Conservation (phyloP, 352 stramenopile genomes). For the Phytophthora idaei region DNA sequence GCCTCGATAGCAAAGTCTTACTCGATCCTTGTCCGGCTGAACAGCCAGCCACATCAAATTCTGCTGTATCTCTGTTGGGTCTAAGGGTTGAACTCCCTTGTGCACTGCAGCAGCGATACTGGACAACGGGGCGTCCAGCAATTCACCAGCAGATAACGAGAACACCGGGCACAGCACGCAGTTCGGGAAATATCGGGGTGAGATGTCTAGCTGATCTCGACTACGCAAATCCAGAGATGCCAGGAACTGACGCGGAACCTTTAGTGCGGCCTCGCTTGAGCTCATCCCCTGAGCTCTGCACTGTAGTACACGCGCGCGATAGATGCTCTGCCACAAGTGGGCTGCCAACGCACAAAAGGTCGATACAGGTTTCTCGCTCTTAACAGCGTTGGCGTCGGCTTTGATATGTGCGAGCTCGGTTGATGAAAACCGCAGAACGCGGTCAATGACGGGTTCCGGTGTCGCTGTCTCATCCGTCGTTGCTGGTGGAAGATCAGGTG, state of each 20-base stretch:
- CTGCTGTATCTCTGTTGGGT: slow-evolving; percentile 13
- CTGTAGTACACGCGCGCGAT: background rate
- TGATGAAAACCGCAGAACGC: background rate
- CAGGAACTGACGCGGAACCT: slow-evolving; percentile 23
- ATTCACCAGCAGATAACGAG: slow-evolving; percentile 13
- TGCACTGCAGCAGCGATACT: slow-evolving; percentile 7
- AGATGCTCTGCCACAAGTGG: slow-evolving; percentile 23
- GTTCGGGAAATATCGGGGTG: slow-evolving; percentile 34
- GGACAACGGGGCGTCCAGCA: slow-evolving; percentile 13
- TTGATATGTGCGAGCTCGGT: background rate
- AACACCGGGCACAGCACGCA: slow-evolving; percentile 28
- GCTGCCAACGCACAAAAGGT: slow-evolving; percentile 21
- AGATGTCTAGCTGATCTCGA: slow-evolving; percentile 19
- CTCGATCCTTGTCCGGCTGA: slow-evolving; percentile 26
- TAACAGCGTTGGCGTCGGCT: background rate
- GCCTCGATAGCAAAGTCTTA: slow-evolving; percentile 21
- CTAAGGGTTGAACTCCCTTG: slow-evolving; percentile 8
- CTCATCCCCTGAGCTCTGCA: slow-evolving; percentile 11
- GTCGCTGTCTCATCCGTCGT: background rate
- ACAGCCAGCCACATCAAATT: slow-evolving; percentile 27
- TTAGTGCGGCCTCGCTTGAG: slow-evolving; percentile 4
- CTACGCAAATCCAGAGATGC: slow-evolving; percentile 25
- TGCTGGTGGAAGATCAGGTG: background rate
- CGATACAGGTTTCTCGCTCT: background rate
- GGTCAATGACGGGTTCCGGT: background rate